These are phyloP conservation scores for Tagetes erecta DNA, from an alignment of 129 eudicot genomes.

Conservation along the genomic window DNA sequence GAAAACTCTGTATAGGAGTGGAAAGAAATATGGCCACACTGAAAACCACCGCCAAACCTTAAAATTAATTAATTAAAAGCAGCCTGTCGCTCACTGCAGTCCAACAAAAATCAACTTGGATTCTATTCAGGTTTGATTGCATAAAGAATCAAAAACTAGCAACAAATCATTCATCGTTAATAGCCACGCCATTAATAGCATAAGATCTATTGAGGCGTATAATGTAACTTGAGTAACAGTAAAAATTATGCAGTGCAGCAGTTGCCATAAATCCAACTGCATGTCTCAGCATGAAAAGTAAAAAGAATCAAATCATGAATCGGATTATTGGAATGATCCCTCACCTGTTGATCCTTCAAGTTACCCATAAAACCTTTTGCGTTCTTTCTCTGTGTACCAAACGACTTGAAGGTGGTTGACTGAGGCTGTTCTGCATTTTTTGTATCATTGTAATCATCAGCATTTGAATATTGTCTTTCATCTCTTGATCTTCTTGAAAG, in stretches of 20 bases:
- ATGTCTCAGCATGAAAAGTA: neutral
- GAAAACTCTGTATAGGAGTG: constrained; percentile 1
- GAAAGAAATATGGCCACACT: neutral
- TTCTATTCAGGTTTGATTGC: constrained; percentile 15
- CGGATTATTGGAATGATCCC: neutral
- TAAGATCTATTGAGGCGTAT: constrained; percentile 5
- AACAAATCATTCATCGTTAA: constrained; percentile 4
- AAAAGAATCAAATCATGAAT: neutral
- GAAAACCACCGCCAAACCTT: constrained; percentile 15
- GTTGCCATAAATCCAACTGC: constrained; percentile 8
- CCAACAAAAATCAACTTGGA: constrained; percentile 13
- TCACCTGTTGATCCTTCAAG: constrained; percentile 77
- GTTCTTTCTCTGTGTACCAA: constrained; percentile 58
- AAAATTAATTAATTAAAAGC: constrained; percentile 5
- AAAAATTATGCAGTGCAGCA: neutral
- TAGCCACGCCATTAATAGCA: constrained; percentile 8
- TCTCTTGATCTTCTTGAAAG: constrained; percentile 51
- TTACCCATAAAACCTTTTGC: constrained; percentile 53
- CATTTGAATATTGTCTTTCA: constrained; percentile 41
- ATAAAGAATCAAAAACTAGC: neutral
- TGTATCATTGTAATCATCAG: constrained; percentile 41
- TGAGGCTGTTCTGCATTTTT: constrained; percentile 49
- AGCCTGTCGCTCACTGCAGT: neutral
- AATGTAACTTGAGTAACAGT: neutral
- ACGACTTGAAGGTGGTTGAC: constrained; percentile 54